phyloP scores from a whole-genome alignment of 441 rosid genomes.

The Jatropha multifida region DNA sequence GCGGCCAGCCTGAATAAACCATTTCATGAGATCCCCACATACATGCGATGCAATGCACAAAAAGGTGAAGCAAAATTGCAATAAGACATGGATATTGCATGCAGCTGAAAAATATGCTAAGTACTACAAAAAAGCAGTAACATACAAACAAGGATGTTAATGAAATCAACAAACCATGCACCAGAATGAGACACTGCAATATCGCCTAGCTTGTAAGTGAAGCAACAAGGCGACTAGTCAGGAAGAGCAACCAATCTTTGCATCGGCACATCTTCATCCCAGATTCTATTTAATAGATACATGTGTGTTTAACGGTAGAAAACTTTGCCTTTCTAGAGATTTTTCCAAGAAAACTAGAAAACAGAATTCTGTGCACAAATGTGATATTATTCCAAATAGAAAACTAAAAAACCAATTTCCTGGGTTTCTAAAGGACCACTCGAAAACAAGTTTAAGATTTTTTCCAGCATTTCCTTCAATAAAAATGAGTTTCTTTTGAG shows the following conservation, averaged over 20 bases:
- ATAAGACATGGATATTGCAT: not conserved
- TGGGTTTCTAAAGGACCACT: not conserved
- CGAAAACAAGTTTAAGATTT: not conserved
- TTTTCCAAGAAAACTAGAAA: not conserved
- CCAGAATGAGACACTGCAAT: no score
- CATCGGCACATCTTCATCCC: no score
- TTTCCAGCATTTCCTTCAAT: not conserved
- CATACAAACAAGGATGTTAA: no score
- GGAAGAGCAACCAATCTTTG: no score
- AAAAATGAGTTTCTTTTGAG: no score
- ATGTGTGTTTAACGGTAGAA: not conserved
- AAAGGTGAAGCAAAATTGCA: not conserved
- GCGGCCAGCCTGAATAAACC: slow-evolving; percentile 72
- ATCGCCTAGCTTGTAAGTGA: no score
- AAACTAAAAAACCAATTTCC: not conserved
- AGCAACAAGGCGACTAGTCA: no score
- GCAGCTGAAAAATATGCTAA: not conserved
- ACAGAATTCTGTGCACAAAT: not conserved
- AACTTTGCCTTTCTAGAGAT: not conserved
- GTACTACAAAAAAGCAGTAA: no score
- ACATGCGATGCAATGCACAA: slow-evolving; percentile 3
- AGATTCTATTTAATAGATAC: no score
- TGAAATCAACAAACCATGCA: no score
- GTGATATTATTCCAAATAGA: not conserved
- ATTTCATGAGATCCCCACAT: slow-evolving; percentile 16